Base-by-base conservation (phyloP, 2,329 filamentous ascomycete genomes). In the Sordariomycetes sp. region DNA sequence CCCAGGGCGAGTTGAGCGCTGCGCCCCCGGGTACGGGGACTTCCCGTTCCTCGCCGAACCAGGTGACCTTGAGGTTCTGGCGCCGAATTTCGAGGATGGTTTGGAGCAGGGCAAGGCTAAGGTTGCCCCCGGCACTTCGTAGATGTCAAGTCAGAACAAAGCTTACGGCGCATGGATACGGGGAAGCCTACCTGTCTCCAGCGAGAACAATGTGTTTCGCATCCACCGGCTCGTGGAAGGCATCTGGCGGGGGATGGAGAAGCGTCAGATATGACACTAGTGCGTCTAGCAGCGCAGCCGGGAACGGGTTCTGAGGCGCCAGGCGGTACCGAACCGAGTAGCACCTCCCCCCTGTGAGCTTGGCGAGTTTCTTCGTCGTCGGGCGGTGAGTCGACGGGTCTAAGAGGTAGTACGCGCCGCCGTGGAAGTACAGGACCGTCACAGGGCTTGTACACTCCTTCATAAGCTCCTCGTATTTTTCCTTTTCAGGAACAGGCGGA, bases 281-380 rank as follows among this genome's bases (percentile, higher is more conserved):
- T 1, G 80, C 86, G 65, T 94, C 89, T 51, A 92, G 71, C 7
- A 94, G 69, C 1, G 87, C 86, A 0, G 85, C 75, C 0, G 89
- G 89, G 65, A 94, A 94, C 0, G 87, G 80, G 59, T 85, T 71
- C 66, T 90, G 85, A 0, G 89, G 89, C 13, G 86, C 81, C 2
- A 94, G 77, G 6, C 89, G 77, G 69, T 92, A 92, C 3, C 86
- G 79, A 5, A 91, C 82, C 34, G 79, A 84, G 70, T 88, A 87
- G 45, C 83, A 82, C 7, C 86, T 77, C 2, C 87, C 87, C 25
- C 80, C 78, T 0, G 81, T 85, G 58, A 84, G 67, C 65, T 84
- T 82, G 24, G 87, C 86, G 15, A 92, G 71, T 55, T 76, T 79
- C 59, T 79, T 79, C 20, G 76, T 77, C 0, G 77, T 69, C 0